These are phyloP conservation scores for Pythium monospermum DNA, from an alignment of 352 stramenopile genomes.

Conservation along the genomic window DNA sequence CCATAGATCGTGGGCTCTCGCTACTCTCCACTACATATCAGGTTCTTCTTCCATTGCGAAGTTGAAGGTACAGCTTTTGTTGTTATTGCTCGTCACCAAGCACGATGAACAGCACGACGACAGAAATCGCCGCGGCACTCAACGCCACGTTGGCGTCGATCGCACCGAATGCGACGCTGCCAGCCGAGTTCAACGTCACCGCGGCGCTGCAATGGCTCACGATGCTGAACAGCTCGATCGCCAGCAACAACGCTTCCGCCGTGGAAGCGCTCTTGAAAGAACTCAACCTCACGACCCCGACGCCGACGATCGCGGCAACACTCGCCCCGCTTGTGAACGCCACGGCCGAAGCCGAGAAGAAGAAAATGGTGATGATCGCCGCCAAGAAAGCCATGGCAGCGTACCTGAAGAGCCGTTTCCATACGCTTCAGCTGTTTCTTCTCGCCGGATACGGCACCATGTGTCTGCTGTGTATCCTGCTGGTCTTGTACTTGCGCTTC, in stretches of 20 bases:
- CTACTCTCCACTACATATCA: too few relatives aligned
- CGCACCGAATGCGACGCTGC: constrained; percentile 8
- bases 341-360: not conserved
- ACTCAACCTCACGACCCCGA: not conserved
- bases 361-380: constrained; percentile 20
- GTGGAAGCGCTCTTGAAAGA: not conserved
- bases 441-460: constrained; percentile 15
- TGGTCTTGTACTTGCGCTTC: constrained; percentile 48
- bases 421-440: constrained; percentile 7
- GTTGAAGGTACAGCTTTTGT: too few relatives aligned
- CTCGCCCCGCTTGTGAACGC: not conserved
- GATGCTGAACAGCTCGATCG: constrained; percentile 8
- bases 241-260: not conserved
- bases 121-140: not conserved
- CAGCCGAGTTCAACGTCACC: constrained; percentile 9
- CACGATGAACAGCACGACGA: constrained; percentile 1
- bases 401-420: constrained; percentile 7
- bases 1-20: too few relatives aligned
- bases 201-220: constrained; percentile 15
- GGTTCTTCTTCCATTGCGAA: too few relatives aligned
- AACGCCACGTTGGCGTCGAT: constrained; percentile 9
- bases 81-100: not conserved
- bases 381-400: constrained; percentile 28
- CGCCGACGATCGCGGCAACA: not conserved
- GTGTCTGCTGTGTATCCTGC: constrained; percentile 11